These are phyloP conservation scores for Aspergillus conjunctus DNA, from an alignment of 495 filamentous ascomycete genomes.

Conservation along the genomic window DNA sequence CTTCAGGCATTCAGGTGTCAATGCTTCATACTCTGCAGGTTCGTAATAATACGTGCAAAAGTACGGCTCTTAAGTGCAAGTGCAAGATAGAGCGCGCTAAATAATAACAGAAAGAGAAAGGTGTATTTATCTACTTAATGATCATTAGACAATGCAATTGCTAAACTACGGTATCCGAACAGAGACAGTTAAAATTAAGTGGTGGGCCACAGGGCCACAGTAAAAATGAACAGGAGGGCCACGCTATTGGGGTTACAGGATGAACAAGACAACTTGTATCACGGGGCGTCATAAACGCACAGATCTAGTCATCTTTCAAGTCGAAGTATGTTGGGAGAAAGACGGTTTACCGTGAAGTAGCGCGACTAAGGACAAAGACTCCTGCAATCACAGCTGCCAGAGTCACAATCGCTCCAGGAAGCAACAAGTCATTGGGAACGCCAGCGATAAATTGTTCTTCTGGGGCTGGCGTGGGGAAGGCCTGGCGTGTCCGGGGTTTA, in stretches of 20 bases:
- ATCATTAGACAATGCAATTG: slow-evolving; percentile 18
- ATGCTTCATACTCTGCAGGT: neutral
- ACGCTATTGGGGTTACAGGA: slow-evolving; percentile 27
- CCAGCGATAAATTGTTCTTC: slow-evolving; percentile 84
- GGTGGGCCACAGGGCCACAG: neutral
- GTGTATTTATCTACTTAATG: slow-evolving; percentile 6
- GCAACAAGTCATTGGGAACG: slow-evolving; percentile 89
- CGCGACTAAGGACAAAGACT: slow-evolving; percentile 87
- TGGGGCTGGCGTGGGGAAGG: slow-evolving; percentile 45
- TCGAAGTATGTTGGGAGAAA: neutral
- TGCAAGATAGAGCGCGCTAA: neutral
- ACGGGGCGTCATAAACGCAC: slow-evolving; percentile 21
- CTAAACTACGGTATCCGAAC: slow-evolving; percentile 37
- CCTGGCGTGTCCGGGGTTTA: slow-evolving; percentile 35
- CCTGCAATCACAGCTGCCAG: slow-evolving; percentile 91
- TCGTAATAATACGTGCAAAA: neutral
- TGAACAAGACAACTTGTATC: slow-evolving; percentile 19
- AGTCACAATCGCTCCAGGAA: slow-evolving; percentile 93
- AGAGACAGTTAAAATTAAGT: slow-evolving; percentile 20
- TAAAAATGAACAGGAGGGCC: slow-evolving; percentile 13
- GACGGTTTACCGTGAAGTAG: slow-evolving; percentile 61
- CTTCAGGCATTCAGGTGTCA: slow-evolving; percentile 14
- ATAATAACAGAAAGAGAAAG: slow-evolving; percentile 12
- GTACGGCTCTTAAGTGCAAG: neutral
- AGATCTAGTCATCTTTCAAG: slow-evolving; percentile 10